A percentile compares a stretch with the other conserved stretches of the same genome.
Conservation (phyloP, 768 basidiomycete species). For the Agaricus sinodeliciosus region DNA sequence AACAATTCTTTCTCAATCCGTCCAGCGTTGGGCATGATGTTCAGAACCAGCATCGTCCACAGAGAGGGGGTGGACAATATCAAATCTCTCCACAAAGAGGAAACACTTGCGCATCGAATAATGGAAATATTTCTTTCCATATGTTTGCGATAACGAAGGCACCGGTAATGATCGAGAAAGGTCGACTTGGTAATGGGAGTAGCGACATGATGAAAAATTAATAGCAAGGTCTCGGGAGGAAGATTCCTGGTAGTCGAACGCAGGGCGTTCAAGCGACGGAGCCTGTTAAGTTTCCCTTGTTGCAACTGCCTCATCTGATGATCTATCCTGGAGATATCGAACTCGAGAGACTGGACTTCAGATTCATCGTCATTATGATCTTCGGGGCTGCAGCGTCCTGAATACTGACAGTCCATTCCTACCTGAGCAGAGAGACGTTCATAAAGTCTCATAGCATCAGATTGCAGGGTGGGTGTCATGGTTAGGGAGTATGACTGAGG, state of each 20-base stretch:
- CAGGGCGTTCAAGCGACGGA: background rate
- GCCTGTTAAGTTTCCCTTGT: background rate
- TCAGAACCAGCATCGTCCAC: background rate
- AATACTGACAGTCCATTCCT: background rate
- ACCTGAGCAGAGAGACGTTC: too few species aligned
- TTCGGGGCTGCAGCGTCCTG: background rate
- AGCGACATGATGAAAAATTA: background rate
- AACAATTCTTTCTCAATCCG: background rate
- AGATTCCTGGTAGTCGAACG: background rate
- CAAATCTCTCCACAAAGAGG: background rate
- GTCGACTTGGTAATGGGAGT: background rate
- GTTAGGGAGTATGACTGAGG: too few species aligned
- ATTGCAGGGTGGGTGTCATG: too few species aligned
- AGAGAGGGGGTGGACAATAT: background rate
- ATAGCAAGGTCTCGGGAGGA: background rate
- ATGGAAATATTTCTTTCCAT: background rate
- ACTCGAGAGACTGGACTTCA: background rate
- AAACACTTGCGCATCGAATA: background rate
- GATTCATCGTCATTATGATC: background rate
- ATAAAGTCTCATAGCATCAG: too few species aligned
- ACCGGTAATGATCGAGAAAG: background rate
- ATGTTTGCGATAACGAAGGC: background rate
- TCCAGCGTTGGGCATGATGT: background rate
- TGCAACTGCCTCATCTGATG: background rate
- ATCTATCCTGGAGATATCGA: background rate